Base-by-base conservation (phyloP, 345 rosid species). In the Aegle marmelos region DNA sequence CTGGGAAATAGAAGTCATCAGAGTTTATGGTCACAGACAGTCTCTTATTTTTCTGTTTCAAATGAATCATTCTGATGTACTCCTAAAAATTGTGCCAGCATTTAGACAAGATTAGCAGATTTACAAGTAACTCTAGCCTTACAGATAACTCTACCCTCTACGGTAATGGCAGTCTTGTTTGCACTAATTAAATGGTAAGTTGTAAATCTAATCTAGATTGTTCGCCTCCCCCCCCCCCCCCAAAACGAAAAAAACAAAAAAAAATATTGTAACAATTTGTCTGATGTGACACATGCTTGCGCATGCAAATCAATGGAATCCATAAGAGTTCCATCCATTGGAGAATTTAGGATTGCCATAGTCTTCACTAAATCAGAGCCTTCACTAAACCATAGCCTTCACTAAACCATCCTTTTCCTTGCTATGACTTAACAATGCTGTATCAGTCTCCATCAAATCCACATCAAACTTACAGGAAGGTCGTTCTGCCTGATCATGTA, bases 111-210 rank as follows among this genome's bases (percentile, higher is more conserved):
- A 81, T 68, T 62, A 76, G 70, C 78, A 72, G 78, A 85, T 82
- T 48, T 83, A 84, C 86, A 83, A 63, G 69, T 73, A 79, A 67
- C 67, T 65, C 79, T 79, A 81, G 61, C 74, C 83, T 82, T 70
- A 62, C 82, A 79, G 61, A 70, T 66, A 72, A 65, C 71, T 73
- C 81, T 75, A 79, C 61, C 74, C 81, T 78, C 79, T 69, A 79
- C 60, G 34, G 70, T 64, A 57, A 30, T 70, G 76, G 27, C 64
- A 72, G 60, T 78, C 79, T 54, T 73, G 74, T 70, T 75, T 75
- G 78, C 85, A 69, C 83, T 83, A 82, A 79, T 78, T 78, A 75
- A 81, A 82, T 75, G 80, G 68, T 67, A 65, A 58, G 50, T 56
- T 68, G 71, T 74, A 48, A 74, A 79, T 71, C 85, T 85, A 85